phyloP scores from a whole-genome alignment of 225 moss, liverwort and hornwort genomes.

The Rhytidiadelphus loreus region DNA sequence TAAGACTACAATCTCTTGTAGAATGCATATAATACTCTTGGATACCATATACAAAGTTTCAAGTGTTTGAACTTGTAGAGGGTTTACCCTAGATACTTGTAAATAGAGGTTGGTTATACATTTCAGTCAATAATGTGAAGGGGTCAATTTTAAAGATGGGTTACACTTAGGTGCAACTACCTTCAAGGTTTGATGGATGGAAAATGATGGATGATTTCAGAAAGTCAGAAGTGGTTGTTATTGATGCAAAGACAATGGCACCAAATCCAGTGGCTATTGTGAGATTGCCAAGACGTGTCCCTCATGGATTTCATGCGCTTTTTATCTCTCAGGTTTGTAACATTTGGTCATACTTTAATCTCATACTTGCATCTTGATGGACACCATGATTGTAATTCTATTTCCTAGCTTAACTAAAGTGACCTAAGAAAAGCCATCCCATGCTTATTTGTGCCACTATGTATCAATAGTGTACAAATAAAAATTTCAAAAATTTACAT shows the following conservation, averaged over 20 bases:
- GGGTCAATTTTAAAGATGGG: fast-evolving
- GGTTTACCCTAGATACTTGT: fast-evolving
- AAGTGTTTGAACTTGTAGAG: fast-evolving
- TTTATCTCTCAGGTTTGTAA: not conserved
- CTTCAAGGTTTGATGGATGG: not conserved
- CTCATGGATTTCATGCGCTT: not conserved
- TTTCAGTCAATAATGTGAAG: not conserved
- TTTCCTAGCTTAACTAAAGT: not conserved
- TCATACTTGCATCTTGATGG: no score
- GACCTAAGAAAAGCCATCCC: not conserved
- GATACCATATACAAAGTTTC: not conserved
- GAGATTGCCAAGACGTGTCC: not conserved
- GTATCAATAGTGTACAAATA: not conserved
- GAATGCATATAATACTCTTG: not conserved
- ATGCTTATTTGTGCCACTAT: not conserved
- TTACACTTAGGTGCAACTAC: not conserved
- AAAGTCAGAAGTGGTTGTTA: not conserved
- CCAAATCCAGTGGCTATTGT: not conserved
- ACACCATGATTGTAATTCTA: not conserved
- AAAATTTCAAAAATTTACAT: not conserved
- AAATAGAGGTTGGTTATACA: fast-evolving
- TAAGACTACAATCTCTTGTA: not conserved
- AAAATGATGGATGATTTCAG: not conserved
- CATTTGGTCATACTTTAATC: no score
- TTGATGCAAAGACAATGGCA: not conserved